Percentiles rank a stretch among this genome's conserved stretches.
These are phyloP conservation scores for Botrytis squamosa DNA, from an alignment of 2,329 filamentous ascomycete genomes.

Conservation along the genomic window DNA sequence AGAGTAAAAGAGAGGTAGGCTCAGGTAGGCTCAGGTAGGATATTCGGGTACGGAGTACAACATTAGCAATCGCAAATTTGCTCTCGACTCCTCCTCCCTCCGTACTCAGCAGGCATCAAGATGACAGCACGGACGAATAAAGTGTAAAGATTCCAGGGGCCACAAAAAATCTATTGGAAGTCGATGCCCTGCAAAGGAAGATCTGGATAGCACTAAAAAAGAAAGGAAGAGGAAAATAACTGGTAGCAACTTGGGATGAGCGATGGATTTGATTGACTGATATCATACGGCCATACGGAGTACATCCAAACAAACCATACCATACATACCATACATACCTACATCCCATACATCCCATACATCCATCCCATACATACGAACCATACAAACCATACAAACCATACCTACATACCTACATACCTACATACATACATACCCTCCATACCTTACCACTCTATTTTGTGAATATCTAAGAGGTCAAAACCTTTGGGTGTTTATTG, in stretches of 20 bases:
- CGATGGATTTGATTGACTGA: not conserved
- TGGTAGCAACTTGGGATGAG: not conserved
- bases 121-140: slow-evolving; percentile 18
- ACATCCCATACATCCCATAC: too few species aligned
- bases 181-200: slow-evolving; percentile 9
- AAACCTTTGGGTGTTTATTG: not conserved
- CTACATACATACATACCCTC: not conserved
- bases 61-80: slow-evolving; percentile 1
- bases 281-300: not conserved
- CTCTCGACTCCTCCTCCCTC: not conserved
- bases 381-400: not conserved
- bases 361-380: too few species aligned
- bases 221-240: not conserved
- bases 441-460: not conserved
- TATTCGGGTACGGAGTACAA: slow-evolving; percentile 2
- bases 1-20: not conserved
- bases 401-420: too few species aligned
- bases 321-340: not conserved
- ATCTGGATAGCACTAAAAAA: slow-evolving; percentile 5
- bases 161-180: slow-evolving; percentile 9
- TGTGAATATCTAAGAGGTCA: slow-evolving; percentile 1
- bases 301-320: not conserved
- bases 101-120: not conserved
- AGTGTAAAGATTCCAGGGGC: not conserved
- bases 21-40: not conserved